phyloP scores from a whole-genome alignment of 257 asterid genomes.

The Nicotiana tabacum region DNA sequence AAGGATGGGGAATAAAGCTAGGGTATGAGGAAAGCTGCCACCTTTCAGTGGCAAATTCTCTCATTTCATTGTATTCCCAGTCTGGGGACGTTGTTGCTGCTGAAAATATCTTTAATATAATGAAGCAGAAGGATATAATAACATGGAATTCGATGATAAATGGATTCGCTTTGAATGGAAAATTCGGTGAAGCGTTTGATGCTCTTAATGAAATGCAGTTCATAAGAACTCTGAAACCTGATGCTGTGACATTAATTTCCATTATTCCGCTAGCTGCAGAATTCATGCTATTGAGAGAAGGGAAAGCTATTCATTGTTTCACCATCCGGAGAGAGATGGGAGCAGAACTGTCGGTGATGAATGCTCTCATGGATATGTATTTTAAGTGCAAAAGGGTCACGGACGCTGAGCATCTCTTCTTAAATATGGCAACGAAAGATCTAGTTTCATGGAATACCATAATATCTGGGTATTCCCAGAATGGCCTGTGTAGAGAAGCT shows the following conservation, averaged over 20 bases:
- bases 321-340: slow-evolving; percentile 45
- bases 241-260: slow-evolving; percentile 47
- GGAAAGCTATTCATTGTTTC: slow-evolving; percentile 59
- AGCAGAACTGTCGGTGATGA: slow-evolving; percentile 30
- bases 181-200: slow-evolving; percentile 31
- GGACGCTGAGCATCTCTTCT: slow-evolving; percentile 41
- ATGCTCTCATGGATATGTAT: slow-evolving; percentile 59
- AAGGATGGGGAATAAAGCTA: slow-evolving; percentile 42
- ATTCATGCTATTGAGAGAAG: slow-evolving; percentile 37
- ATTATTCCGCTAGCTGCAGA: slow-evolving; percentile 47
- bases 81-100: slow-evolving; percentile 33
- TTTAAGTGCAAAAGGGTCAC: slow-evolving; percentile 30
- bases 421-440: slow-evolving; percentile 42
- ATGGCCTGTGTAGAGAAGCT: slow-evolving; percentile 40
- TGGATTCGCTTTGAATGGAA: slow-evolving; percentile 39
- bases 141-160: slow-evolving; percentile 72
- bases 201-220: slow-evolving; percentile 50
- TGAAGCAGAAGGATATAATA: slow-evolving; percentile 40
- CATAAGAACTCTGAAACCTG: slow-evolving; percentile 33
- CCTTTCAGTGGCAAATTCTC: slow-evolving; percentile 53
- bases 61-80: slow-evolving; percentile 54
- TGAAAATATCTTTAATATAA: slow-evolving; percentile 30
- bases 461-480: slow-evolving; percentile 57
- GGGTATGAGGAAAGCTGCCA: slow-evolving; percentile 33
- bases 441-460: slow-evolving; percentile 65